These are phyloP conservation scores for Pseudotsuga menziesii DNA, from an alignment of 75 land plant species.

Conservation along the genomic window DNA sequence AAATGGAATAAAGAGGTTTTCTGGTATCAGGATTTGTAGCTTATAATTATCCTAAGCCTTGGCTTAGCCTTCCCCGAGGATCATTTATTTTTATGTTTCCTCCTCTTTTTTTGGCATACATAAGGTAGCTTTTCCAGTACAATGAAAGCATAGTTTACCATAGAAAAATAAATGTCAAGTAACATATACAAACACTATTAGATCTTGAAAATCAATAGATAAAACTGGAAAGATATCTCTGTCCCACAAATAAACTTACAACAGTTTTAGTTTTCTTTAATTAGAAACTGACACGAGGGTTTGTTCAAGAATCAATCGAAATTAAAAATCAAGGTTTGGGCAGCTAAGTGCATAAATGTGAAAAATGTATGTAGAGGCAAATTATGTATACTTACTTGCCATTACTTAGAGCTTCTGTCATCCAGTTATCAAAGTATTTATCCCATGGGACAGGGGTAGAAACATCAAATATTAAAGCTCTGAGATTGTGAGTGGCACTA, in stretches of 20 bases:
- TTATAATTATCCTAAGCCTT: not conserved
- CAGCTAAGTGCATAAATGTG: not conserved
- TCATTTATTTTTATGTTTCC: not conserved
- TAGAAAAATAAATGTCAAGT: not conserved
- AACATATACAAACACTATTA: not conserved
- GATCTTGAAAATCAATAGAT: not conserved
- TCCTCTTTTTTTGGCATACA: not conserved
- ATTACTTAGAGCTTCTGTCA: conserved; percentile 53
- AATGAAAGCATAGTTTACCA: too few species aligned
- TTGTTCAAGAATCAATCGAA: not conserved
- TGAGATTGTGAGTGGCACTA: conserved; percentile 70
- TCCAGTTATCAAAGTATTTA: conserved; percentile 68
- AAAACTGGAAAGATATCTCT: not conserved
- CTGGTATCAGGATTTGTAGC: not conserved
- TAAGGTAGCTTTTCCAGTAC: too few species aligned
- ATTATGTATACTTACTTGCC: conserved; percentile 10
- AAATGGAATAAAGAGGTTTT: not conserved
- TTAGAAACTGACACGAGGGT: not conserved
- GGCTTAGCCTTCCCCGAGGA: not conserved
- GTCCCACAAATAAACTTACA: not conserved
- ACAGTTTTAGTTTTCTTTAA: too few species aligned
- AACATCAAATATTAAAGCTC: conserved; percentile 7
- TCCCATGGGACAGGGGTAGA: conserved; percentile 46
- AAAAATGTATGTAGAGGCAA: not conserved
- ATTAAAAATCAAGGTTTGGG: not conserved